A percentile compares a stretch with the other conserved stretches of the same genome.
These are phyloP conservation scores for Neurospora sp. DNA, from an alignment of 495 filamentous ascomycete species.

Conservation along the genomic window DNA sequence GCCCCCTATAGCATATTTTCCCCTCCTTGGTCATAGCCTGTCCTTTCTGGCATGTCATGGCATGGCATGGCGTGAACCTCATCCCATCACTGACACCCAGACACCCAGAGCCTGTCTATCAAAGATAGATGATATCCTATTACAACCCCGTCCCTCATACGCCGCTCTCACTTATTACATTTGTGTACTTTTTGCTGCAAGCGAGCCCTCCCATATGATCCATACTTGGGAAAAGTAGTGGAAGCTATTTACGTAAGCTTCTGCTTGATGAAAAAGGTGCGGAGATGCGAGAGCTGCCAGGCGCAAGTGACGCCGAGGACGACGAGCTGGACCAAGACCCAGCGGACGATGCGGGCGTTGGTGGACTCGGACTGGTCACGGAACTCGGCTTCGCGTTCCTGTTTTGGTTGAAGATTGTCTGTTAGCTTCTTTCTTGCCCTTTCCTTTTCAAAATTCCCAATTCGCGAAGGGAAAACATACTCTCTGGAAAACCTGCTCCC, in stretches of 20 bases:
- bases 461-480: conserved; percentile 40
- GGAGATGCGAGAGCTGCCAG: conserved; percentile 92
- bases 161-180: neutral
- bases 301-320: conserved; percentile 88
- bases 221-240: neutral
- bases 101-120: neutral
- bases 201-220: neutral
- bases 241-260: conserved; percentile 63
- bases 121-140: neutral
- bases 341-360: conserved; percentile 86
- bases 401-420: neutral
- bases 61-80: neutral
- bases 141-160: neutral
- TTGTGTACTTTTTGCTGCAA: neutral
- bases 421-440: conserved; percentile 3
- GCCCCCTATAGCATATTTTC: neutral
- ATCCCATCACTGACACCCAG: neutral
- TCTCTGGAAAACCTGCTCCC: conserved; percentile 94
- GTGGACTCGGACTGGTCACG: conserved; percentile 92
- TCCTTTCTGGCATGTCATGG: neutral
- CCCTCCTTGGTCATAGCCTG: neutral
- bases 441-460: neutral
- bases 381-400: conserved; percentile 98
- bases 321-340: conserved; percentile 82
- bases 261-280: conserved; percentile 99